Evolutionary conservation across 495 filamentous ascomycete species (phyloP).

Genomic region (Penicillium silybi): DNA sequence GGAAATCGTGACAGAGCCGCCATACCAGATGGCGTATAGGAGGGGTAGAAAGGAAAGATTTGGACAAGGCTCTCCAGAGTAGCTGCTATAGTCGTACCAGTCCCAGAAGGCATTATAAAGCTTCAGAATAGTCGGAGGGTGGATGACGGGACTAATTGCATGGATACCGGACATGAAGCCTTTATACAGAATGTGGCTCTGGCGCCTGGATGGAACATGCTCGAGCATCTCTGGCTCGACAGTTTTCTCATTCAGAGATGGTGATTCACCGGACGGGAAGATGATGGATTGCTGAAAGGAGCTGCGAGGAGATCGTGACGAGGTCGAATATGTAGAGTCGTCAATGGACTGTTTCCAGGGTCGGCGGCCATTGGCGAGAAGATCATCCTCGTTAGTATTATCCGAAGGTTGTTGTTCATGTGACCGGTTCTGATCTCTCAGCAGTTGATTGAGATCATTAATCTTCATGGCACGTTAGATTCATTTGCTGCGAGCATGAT

Average conservation of each 20-base stretch:
- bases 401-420: conserved; percentile 27
- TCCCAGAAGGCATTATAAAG: conserved; percentile 46
- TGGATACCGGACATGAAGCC: conserved; percentile 48
- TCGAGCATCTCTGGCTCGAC: conserved; percentile 46
- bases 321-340: conserved; percentile 5
- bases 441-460: conserved; percentile 45
- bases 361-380: conserved; percentile 2
- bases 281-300: conserved; percentile 39
- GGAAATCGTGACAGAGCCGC: conserved; percentile 44
- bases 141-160: conserved; percentile 42
- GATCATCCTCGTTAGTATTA: conserved; percentile 21
- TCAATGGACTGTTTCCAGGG: conserved; percentile 25
- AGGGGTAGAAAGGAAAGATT: conserved; percentile 44
- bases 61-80: conserved; percentile 40
- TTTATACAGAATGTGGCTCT: conserved; percentile 46
- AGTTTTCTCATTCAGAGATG: conserved; percentile 28
- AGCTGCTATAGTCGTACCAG: conserved; percentile 46
- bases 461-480: conserved; percentile 25
- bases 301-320: conserved; percentile 14
- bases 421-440: conserved; percentile 41
- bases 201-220: conserved; percentile 40
- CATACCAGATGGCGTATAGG: conserved; percentile 48
- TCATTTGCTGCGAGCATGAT: background rate
- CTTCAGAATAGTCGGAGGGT: conserved; percentile 41
- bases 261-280: conserved; percentile 37